Percentiles rank a stretch among this genome's conserved stretches.
Evolutionary conservation across 148 eudicot species (phyloP).

Genomic region (Polygonum maritimum): DNA sequence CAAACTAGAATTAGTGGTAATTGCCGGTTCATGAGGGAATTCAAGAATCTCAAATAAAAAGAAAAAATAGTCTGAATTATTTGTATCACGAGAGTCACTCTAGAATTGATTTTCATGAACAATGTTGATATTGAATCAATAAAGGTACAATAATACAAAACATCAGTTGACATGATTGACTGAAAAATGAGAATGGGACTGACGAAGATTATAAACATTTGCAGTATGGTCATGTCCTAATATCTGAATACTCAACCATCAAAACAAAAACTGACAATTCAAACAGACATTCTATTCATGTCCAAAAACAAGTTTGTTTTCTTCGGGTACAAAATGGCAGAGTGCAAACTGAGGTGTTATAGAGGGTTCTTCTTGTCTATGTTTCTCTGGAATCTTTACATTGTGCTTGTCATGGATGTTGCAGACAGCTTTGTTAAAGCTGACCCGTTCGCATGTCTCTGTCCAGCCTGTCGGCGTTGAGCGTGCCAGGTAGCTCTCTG

Average conservation of each 20-base stretch:
- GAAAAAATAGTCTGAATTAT: too few species aligned
- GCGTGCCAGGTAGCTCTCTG: conserved; percentile 93
- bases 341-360: not conserved
- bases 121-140: too few species aligned
- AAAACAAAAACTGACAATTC: not conserved
- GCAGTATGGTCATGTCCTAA: not conserved
- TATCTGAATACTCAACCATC: not conserved
- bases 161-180: too few species aligned
- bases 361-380: not conserved
- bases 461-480: conserved; percentile 85
- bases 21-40: too few species aligned
- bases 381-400: not conserved
- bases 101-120: too few species aligned
- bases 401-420: not conserved
- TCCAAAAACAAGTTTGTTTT: not conserved
- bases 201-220: too few species aligned
- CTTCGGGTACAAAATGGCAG: not conserved
- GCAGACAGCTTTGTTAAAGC: conserved; percentile 30
- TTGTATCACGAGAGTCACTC: too few species aligned
- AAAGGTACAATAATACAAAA: too few species aligned
- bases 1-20: too few species aligned
- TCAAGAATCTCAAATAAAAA: too few species aligned
- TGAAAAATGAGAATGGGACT: too few species aligned
- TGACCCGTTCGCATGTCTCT: conserved; percentile 92
- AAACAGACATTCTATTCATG: not conserved